These are phyloP conservation scores for Verticillium dahliae DNA, from an alignment of 2,329 filamentous ascomycete species.

Conservation along the genomic window DNA sequence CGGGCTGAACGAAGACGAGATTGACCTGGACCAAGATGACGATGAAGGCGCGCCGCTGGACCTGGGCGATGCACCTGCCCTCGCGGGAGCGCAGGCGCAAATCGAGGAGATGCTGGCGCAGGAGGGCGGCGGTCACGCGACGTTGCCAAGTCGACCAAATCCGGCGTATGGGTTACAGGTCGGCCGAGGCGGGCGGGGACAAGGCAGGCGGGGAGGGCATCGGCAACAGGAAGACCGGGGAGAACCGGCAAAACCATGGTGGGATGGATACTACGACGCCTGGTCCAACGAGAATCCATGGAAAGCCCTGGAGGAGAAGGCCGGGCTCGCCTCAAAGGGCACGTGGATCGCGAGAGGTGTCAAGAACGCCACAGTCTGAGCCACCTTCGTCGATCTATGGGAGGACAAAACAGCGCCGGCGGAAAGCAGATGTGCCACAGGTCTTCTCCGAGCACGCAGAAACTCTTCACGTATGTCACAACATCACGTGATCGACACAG, in stretches of 20 bases:
- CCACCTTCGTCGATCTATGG: not conserved
- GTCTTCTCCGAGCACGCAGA: no score
- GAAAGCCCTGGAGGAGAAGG: constrained; percentile 46
- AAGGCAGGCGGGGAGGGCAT: constrained; percentile 4
- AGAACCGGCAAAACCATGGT: constrained; percentile 39
- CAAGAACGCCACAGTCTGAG: not conserved
- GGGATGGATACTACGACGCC: constrained; percentile 62
- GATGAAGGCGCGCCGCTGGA: constrained; percentile 5
- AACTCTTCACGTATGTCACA: no score
- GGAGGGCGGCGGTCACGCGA: constrained; percentile 4
- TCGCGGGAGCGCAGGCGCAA: constrained; percentile 8
- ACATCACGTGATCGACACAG: no score
- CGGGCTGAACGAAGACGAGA: constrained; percentile 35
- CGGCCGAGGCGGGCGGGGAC: not conserved
- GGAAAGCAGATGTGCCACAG: no score
- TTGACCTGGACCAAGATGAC: constrained; percentile 30
- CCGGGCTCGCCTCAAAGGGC: constrained; percentile 35
- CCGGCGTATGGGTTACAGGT: constrained; percentile 6
- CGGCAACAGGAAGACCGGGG: constrained; percentile 4
- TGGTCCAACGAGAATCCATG: constrained; percentile 69
- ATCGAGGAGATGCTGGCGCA: constrained; percentile 7
- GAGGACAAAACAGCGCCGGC: not conserved
- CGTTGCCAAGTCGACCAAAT: constrained; percentile 7
- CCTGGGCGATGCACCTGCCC: constrained; percentile 6
- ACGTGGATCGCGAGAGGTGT: constrained; percentile 30